phyloP scores from a whole-genome alignment of 768 basidiomycete genomes.

The Mycena albidolilacea region DNA sequence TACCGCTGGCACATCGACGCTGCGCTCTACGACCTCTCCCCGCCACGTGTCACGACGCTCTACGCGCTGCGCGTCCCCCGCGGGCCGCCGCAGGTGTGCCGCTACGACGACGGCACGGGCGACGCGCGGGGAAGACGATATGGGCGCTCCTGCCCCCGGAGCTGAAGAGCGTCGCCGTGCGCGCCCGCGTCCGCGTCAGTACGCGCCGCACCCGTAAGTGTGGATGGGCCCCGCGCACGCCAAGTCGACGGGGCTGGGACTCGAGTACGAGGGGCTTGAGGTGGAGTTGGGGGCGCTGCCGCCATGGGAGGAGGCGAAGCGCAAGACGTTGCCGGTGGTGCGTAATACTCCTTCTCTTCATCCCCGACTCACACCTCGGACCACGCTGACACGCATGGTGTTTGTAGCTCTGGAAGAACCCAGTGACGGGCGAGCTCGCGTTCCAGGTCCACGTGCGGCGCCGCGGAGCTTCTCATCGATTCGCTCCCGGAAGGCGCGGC shows the following conservation, averaged over 20 bases:
- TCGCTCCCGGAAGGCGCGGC: slow-evolving; percentile 75
- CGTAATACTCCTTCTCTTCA: neutral
- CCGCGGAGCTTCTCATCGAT: slow-evolving; percentile 75
- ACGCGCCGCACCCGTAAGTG: slow-evolving; percentile 90
- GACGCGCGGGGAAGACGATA: slow-evolving; percentile 90
- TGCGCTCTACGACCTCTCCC: slow-evolving; percentile 81
- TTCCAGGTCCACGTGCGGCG: slow-evolving; percentile 91
- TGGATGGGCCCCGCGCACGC: slow-evolving; percentile 90
- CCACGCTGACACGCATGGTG: too few species aligned
- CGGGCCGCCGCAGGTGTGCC: slow-evolving; percentile 72
- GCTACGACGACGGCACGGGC: slow-evolving; percentile 91
- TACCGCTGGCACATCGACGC: slow-evolving; percentile 97
- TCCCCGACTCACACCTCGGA: too few species aligned
- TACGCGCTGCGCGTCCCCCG: slow-evolving; percentile 83
- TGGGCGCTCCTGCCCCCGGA: slow-evolving; percentile 82
- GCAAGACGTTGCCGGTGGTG: slow-evolving; percentile 76
- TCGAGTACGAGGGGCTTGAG: slow-evolving; percentile 85
- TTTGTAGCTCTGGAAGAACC: slow-evolving; percentile 90
- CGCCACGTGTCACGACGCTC: slow-evolving; percentile 89
- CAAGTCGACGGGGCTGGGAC: slow-evolving; percentile 84
- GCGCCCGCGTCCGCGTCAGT: slow-evolving; percentile 80
- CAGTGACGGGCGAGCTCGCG: slow-evolving; percentile 84
- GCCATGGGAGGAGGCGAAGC: slow-evolving; percentile 82
- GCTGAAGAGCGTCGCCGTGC: slow-evolving; percentile 85
- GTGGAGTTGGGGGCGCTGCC: slow-evolving; percentile 77